Evolutionary conservation across 2,329 filamentous ascomycete genomes (phyloP), one percentile per base, ranked within the genome.

Genomic region (Neonectria punicea): DNA sequence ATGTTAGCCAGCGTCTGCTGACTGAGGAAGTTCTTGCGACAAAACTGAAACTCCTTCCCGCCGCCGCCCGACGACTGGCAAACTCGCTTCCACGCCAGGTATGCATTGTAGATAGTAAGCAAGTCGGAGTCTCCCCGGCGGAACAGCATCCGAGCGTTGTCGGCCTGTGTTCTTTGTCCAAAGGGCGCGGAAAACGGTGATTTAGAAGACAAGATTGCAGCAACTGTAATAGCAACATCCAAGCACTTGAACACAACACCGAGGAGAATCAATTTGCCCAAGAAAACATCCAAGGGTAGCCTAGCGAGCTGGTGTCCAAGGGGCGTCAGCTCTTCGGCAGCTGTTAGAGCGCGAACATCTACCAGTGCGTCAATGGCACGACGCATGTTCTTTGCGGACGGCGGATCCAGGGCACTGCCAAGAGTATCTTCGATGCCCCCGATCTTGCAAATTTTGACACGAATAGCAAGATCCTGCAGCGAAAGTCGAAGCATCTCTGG

Each of bases 361-460:
- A 98, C 89, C 5, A 99, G 87, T 3, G 95, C 93, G 77, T 98
- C 95, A 59, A 99, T 92, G 1, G 96, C 95, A 39, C 95, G 89
- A 25, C 93, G 91, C 53, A 99, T 97, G 72, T 98, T 99, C 81
- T 95, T 97, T 0, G 92, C 86, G 0, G 92, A 94, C 0, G 96
- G 96, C 1, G 95, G 92, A 76, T 99, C 96, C 16, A 99, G 84
- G 4, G 96, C 96, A 78, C 94, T 90, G 22, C 92, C 88, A 10
- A 99, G 85, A 0, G 94, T 98, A 72, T 95, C 89, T 76, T 98
- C 95, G 58, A 98, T 97, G 44, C 93, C 91, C 11, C 96, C 96
- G 47, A 99, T 87, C 75, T 97, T 97, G 84, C 95, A 99, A 50
- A 98, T 97, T 81, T 99, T 99, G 70, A 98, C 94, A 9, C 96